Base-by-base conservation (phyloP, 345 rosid species). In the Lepidium sativum region DNA sequence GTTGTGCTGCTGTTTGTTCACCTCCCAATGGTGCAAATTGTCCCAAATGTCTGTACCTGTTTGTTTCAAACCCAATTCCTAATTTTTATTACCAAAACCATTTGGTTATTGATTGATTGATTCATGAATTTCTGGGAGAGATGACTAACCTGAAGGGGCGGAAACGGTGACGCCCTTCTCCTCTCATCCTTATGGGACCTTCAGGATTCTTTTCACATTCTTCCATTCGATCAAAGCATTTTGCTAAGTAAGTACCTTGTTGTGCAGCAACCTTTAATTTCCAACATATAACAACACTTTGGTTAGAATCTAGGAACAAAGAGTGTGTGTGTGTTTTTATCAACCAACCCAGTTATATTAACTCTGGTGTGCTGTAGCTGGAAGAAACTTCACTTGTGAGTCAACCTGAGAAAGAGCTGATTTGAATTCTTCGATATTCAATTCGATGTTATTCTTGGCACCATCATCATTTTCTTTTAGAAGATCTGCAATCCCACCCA, bases 301-400 rank as follows among this genome's bases (percentile, higher is more conserved):
- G 1, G 27, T 37, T 16, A 41, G 35, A 48, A 44, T 56, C 13
- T 1, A 56, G 4, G 3, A 23, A 54, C 14, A 13, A 45, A 38
- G 42, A 13, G 17, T 2, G n/a, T 21, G 0, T 25, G 4, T 9
- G 10, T 44, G 48, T 67, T 63, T 63, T 20, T 14, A 69, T 17
- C 9, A 0, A 27, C 4, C 9, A 0, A 27, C 4, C 31, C 6
- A 27, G 6, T 27, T 27, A 27, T 32, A 3, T 41, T 14, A 87
- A 97, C 96, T n/a, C n/a, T n/a, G n/a, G n/a, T 94, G 99, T 6
- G 99, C 99, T 23, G 99, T 94, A 37, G 97, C 99, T 14, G 97
- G 97, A 25, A 88, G 96, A 76, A 77, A 79, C 78, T 90, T 94
- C 97, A 90, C 83, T 84, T 86, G 78, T 23, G 89, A 72, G 77